Evolutionary conservation across 2,329 filamentous ascomycete species (phyloP).

Genomic region (Pezicula carpinea): DNA sequence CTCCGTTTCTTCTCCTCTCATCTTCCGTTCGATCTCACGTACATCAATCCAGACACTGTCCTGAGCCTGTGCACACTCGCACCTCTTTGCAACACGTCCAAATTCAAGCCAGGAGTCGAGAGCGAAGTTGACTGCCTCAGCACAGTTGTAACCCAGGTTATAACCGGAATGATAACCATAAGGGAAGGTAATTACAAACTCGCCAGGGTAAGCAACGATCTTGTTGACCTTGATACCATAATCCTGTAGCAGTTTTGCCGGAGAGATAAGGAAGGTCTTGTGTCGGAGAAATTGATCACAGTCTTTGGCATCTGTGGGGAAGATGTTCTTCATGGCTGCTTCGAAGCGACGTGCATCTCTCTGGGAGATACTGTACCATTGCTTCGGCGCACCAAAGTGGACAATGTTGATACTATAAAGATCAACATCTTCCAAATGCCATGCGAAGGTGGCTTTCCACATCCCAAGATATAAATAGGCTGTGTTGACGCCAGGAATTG

Average conservation of each 20-base stretch:
- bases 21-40: conserved; percentile 88
- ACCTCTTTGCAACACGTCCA: conserved; percentile 93
- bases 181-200: conserved; percentile 97
- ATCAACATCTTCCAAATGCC: conserved; percentile 98
- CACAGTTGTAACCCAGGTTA: conserved; percentile 97
- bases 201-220: conserved; percentile 89
- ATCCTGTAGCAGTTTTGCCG: conserved; percentile 77
- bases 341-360: conserved; percentile 91
- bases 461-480: conserved; percentile 97
- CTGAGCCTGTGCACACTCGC: conserved; percentile 88
- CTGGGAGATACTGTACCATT: conserved; percentile 99
- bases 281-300: conserved; percentile 95
- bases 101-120: conserved; percentile 93
- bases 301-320: conserved; percentile 91
- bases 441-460: conserved; percentile 99
- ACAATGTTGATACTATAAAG: conserved; percentile 99
- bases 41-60: conserved; percentile 99
- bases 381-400: conserved; percentile 96
- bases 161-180: conserved; percentile 98
- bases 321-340: conserved; percentile 89
- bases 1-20: conserved; percentile 83
- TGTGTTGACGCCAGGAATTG: conserved; percentile 96
- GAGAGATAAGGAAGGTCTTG: conserved; percentile 96
- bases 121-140: conserved; percentile 97
- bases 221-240: conserved; percentile 97